phyloP scores from a whole-genome alignment of 2,329 filamentous ascomycete species.

The Fusarium compactum region DNA sequence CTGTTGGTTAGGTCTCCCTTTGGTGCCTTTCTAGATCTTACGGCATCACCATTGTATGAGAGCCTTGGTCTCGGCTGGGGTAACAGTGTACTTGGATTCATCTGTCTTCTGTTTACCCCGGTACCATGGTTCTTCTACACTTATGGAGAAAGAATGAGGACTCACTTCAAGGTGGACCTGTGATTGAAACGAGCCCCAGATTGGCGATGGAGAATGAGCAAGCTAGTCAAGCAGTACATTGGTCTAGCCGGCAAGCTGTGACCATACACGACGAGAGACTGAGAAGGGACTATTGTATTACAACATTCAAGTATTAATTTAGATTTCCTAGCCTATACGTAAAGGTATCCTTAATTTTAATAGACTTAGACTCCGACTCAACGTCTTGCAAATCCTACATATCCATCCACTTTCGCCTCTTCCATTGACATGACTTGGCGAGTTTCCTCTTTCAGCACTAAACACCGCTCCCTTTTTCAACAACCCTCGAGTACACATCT shows the following conservation, averaged over 20 bases:
- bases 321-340: neutral
- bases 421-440: no score
- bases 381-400: neutral
- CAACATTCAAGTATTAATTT: neutral
- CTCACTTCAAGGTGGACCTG: slow-evolving; percentile 22
- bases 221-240: no score
- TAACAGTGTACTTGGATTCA: slow-evolving; percentile 32
- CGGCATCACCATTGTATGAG: slow-evolving; percentile 21
- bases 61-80: slow-evolving; percentile 34
- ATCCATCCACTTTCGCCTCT: neutral
- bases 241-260: neutral
- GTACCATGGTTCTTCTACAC: slow-evolving; percentile 34
- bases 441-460: no score
- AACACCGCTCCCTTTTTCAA: no score
- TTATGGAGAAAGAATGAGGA: slow-evolving; percentile 30
- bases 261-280: neutral
- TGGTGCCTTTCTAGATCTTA: slow-evolving; percentile 32
- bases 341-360: neutral
- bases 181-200: neutral
- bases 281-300: neutral
- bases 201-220: no score
- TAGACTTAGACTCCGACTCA: neutral
- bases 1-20: slow-evolving; percentile 51
- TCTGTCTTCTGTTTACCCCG: slow-evolving; percentile 31
- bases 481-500: neutral